Evolutionary conservation across 2,329 filamentous ascomycete species (phyloP).

Genomic region (Oidium heveae): DNA sequence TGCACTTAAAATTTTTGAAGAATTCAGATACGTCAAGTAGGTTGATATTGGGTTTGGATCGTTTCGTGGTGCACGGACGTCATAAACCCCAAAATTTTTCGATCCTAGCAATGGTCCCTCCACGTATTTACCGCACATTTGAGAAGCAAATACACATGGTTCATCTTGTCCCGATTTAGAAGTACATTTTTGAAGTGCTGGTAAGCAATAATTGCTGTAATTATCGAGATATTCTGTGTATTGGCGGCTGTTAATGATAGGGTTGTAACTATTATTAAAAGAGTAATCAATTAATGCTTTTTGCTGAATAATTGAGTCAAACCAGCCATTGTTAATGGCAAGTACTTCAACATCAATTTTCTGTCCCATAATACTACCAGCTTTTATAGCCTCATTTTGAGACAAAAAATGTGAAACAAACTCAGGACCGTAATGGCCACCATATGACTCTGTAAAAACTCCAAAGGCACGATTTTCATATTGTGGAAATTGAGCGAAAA

Average conservation of each 20-base stretch:
- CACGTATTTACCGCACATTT: constrained; percentile 9
- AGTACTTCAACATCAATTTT: constrained; percentile 14
- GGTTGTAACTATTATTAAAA: constrained; percentile 16
- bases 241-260: constrained; percentile 16
- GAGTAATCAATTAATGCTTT: constrained; percentile 10
- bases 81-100: constrained; percentile 12
- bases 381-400: constrained; percentile 27
- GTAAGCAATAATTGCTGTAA: constrained; percentile 16
- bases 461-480: constrained; percentile 33
- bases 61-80: constrained; percentile 10
- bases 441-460: constrained; percentile 27
- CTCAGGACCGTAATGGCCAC: constrained; percentile 29
- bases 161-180: constrained; percentile 42
- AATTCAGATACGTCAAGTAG: constrained; percentile 19
- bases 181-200: constrained; percentile 17
- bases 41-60: constrained; percentile 15
- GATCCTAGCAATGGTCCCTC: constrained; percentile 14
- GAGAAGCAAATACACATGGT: constrained; percentile 46
- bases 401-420: constrained; percentile 24
- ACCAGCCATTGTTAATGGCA: constrained; percentile 15
- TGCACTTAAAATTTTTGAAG: constrained; percentile 15
- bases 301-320: constrained; percentile 31
- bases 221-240: constrained; percentile 13
- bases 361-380: constrained; percentile 15
- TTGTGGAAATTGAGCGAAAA: constrained; percentile 35